A percentile compares a stretch with the other conserved stretches of the same genome.
Conservation (phyloP, 2,329 filamentous ascomycete species). For the Colletotrichum camelliae region DNA sequence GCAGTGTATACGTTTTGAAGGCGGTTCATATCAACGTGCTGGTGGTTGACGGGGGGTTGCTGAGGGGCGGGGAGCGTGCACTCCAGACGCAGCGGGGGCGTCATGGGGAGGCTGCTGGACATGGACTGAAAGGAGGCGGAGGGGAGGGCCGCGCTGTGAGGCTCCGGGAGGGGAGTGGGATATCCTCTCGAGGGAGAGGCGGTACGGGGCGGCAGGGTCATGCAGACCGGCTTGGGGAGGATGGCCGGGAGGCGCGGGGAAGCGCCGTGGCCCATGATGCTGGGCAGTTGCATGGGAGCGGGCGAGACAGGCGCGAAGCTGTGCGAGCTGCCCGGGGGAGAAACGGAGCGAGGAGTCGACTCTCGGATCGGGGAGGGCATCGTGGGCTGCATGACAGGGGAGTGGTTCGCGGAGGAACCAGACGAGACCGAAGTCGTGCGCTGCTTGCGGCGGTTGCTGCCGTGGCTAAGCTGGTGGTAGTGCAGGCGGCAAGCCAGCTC, state of each 20-base stretch:
- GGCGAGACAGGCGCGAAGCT: conserved; percentile 52
- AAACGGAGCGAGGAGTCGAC: conserved; percentile 50
- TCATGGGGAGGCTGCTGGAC: conserved; percentile 33
- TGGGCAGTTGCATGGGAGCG: conserved; percentile 55
- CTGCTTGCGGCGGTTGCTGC: conserved; percentile 76
- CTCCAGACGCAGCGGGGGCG: conserved; percentile 63
- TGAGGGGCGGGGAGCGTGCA: conserved; percentile 53
- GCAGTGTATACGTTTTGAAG: conserved; percentile 73
- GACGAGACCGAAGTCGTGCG: conserved; percentile 74
- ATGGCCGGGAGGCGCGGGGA: conserved; percentile 64
- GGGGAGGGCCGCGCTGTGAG: conserved; percentile 52
- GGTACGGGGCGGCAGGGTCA: conserved; percentile 46
- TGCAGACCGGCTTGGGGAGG: conserved; percentile 67
- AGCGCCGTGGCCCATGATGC: conserved; percentile 53
- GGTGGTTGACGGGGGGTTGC: conserved; percentile 34
- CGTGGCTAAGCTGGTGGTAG: conserved; percentile 85
- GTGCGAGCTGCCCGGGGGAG: conserved; percentile 50
- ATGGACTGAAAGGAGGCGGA: conserved; percentile 40
- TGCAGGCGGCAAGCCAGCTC: conserved; percentile 87
- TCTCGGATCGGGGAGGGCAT: conserved; percentile 58
- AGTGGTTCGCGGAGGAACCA: conserved; percentile 61
- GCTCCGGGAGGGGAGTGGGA: conserved; percentile 44
- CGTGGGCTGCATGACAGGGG: conserved; percentile 53
- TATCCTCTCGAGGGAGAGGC: conserved; percentile 44
- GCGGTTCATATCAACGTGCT: conserved; percentile 66